Percentiles rank a stretch among this genome's conserved stretches.
Evolutionary conservation across 208 protist genomes (phyloP).

Genomic region (Naegleria fowleri): DNA sequence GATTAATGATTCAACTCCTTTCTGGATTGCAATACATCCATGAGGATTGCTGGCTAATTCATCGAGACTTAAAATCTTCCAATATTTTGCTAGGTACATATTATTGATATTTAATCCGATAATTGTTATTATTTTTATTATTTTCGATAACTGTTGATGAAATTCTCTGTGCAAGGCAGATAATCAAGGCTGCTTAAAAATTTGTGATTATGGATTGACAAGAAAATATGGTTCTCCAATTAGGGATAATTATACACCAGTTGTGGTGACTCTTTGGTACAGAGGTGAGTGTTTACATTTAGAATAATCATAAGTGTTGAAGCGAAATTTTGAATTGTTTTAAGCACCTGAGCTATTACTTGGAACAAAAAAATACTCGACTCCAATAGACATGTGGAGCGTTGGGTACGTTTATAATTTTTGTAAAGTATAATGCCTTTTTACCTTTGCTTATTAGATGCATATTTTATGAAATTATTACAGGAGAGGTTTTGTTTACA

Average conservation of each 20-base stretch:
- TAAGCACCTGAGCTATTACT: slow-evolving; percentile 30
- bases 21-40: slow-evolving; percentile 34
- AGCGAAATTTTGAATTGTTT: neutral
- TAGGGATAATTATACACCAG: slow-evolving; percentile 32
- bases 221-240: neutral
- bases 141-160: too few relatives aligned
- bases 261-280: slow-evolving; percentile 39
- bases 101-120: too few relatives aligned
- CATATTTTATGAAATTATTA: slow-evolving; percentile 62
- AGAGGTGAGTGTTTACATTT: neutral
- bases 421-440: neutral
- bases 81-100: slow-evolving; percentile 34
- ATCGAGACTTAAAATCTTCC: slow-evolving; percentile 43
- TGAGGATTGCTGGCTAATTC: slow-evolving; percentile 35
- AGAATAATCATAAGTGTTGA: too few relatives aligned
- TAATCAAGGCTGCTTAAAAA: slow-evolving; percentile 38
- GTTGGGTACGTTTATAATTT: too few relatives aligned
- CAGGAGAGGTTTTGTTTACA: slow-evolving; percentile 49
- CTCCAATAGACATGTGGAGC: slow-evolving; percentile 54
- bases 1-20: slow-evolving; percentile 40
- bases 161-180: neutral
- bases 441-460: slow-evolving; percentile 64
- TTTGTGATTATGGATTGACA: slow-evolving; percentile 29
- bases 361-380: slow-evolving; percentile 29
- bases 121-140: too few relatives aligned